Evolutionary conservation across 768 basidiomycete genomes (phyloP).

Genomic region (Hemileccinum impolitum): DNA sequence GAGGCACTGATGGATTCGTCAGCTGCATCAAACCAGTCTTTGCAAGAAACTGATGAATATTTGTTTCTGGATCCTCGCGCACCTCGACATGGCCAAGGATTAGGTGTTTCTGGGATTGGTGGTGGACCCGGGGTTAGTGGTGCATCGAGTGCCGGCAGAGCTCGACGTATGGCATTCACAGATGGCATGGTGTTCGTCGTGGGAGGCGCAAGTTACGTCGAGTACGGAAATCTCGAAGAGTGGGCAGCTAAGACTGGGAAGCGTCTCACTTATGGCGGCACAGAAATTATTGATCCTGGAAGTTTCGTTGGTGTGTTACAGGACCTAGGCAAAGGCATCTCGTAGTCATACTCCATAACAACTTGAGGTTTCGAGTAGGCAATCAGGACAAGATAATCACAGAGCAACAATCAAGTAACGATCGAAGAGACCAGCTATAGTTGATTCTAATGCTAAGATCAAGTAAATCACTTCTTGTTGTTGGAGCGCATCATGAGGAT

Average conservation of each 20-base stretch:
- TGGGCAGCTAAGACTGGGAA: slow-evolving; percentile 85
- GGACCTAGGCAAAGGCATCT: slow-evolving; percentile 48
- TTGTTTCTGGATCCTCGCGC: slow-evolving; percentile 90
- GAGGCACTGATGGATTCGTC: slow-evolving; percentile 99
- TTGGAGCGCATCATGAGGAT: slow-evolving; percentile 65
- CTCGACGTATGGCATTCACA: slow-evolving; percentile 68
- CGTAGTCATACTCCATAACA: slow-evolving; percentile 28
- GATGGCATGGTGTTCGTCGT: slow-evolving; percentile 94
- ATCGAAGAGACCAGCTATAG: not conserved
- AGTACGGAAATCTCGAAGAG: slow-evolving; percentile 94
- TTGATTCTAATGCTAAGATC: not conserved
- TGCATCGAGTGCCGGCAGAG: slow-evolving; percentile 35
- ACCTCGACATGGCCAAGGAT: slow-evolving; percentile 51
- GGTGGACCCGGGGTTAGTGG: slow-evolving; percentile 42
- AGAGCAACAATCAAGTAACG: slow-evolving; percentile 13
- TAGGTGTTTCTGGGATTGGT: slow-evolving; percentile 44
- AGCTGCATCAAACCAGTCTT: slow-evolving; percentile 86
- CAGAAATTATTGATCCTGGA: slow-evolving; percentile 89
- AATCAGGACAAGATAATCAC: not conserved
- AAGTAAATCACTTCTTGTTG: slow-evolving; percentile 48
- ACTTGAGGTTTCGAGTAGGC: slow-evolving; percentile 37
- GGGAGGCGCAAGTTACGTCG: slow-evolving; percentile 95
- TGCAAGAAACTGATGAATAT: slow-evolving; percentile 96
- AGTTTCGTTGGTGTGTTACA: slow-evolving; percentile 76
- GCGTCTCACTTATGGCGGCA: slow-evolving; percentile 90